phyloP scores from a whole-genome alignment of 169 alveolate species.

The Plasmodium vinckei region DNA sequence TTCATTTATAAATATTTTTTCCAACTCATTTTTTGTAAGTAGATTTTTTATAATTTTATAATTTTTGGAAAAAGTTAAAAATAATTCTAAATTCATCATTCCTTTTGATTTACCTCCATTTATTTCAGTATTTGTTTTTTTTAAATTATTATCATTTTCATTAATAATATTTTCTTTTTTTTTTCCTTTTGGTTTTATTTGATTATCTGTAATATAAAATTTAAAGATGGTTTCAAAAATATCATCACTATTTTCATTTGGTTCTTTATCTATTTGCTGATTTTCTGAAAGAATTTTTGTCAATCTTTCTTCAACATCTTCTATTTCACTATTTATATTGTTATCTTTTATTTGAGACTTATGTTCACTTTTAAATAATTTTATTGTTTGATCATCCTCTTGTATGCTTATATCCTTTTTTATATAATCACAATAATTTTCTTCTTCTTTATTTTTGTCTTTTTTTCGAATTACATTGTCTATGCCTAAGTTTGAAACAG shows the following conservation, averaged over 20 bases:
- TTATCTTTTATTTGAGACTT: neutral
- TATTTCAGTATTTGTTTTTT: too few species aligned
- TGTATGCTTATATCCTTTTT: neutral
- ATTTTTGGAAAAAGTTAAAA: constrained; percentile 41
- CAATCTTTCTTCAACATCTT: neutral
- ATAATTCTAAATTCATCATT: constrained; percentile 54
- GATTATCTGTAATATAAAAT: constrained; percentile 6
- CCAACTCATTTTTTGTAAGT: constrained; percentile 56
- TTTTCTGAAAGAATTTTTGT: neutral
- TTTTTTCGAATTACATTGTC: too few species aligned
- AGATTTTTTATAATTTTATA: constrained; percentile 57
- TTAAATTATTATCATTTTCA: neutral
- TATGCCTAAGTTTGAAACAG: too few species aligned
- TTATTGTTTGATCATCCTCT: too few species aligned
- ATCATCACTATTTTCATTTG: neutral
- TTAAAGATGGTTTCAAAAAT: constrained; percentile 45
- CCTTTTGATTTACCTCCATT: constrained; percentile 19
- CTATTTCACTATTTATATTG: neutral
- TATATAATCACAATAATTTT: neutral
- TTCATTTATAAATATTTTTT: constrained; percentile 66
- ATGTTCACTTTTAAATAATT: too few species aligned
- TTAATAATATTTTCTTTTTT: neutral
- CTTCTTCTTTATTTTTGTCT: neutral
- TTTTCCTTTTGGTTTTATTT: neutral
- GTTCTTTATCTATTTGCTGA: constrained; percentile 2